These are phyloP conservation scores for Zalaria sp. DNA, from an alignment of 2,329 filamentous ascomycete genomes.

Conservation along the genomic window DNA sequence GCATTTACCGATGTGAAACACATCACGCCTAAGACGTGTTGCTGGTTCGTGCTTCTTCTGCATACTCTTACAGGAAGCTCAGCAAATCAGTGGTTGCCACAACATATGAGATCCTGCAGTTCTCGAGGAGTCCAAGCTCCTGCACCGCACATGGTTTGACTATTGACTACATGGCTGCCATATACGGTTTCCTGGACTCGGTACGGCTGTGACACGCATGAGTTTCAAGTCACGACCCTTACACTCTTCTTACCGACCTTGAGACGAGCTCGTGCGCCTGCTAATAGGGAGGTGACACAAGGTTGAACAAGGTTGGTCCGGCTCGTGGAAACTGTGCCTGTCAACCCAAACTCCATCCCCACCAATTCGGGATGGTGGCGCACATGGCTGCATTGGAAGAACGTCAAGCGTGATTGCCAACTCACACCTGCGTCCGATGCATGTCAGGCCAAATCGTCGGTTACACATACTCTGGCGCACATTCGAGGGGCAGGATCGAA, in stretches of 20 bases:
- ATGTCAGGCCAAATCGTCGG: background rate
- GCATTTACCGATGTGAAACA: too few species aligned
- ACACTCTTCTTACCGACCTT: too few species aligned
- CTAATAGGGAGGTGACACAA: too few species aligned
- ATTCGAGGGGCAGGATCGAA: too few species aligned
- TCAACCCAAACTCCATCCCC: background rate
- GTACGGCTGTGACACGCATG: too few species aligned
- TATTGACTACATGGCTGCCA: too few species aligned
- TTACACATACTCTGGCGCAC: background rate
- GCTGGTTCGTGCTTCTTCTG: background rate
- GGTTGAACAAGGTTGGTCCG: too few species aligned
- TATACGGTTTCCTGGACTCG: too few species aligned
- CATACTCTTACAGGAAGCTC: background rate
- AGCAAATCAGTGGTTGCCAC: background rate
- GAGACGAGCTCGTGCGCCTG: too few species aligned
- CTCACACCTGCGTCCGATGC: constrained; percentile 1
- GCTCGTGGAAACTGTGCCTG: too few species aligned
- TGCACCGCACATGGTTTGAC: background rate
- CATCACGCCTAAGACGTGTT: too few species aligned
- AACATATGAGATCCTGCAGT: background rate
- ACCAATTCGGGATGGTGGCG: background rate
- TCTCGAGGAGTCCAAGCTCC: background rate
- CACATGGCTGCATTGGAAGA: background rate
- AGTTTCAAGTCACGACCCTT: too few species aligned
- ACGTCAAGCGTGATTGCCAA: constrained; percentile 2